phyloP scores from a whole-genome alignment of 805 yeast species.

The Soucietia sequanensis region DNA sequence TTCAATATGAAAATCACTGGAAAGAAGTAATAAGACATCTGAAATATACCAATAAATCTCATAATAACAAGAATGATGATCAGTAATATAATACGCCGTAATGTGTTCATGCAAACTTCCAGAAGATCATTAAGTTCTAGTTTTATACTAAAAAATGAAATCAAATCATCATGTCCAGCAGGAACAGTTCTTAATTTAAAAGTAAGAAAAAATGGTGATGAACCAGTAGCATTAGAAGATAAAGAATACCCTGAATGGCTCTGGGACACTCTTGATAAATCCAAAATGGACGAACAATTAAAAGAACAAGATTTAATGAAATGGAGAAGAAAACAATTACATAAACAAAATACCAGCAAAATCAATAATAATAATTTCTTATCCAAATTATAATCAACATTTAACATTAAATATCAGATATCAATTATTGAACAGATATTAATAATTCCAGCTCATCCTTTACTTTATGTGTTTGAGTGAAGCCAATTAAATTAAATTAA shows the following conservation, averaged over 20 bases:
- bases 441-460: too few species aligned
- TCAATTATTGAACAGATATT: too few species aligned
- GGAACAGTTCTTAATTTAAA: slow-evolving; percentile 75
- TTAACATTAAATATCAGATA: too few species aligned
- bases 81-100: too few species aligned
- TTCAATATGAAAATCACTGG: too few species aligned
- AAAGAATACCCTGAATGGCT: slow-evolving; percentile 92
- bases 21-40: too few species aligned
- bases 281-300: slow-evolving; percentile 54
- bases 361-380: slow-evolving; percentile 81
- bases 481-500: too few species aligned
- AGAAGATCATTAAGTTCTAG: not conserved
- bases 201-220: slow-evolving; percentile 76
- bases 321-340: slow-evolving; percentile 65
- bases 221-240: slow-evolving; percentile 85
- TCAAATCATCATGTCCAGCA: slow-evolving; percentile 47
- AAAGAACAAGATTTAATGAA: slow-evolving; percentile 60
- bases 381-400: slow-evolving; percentile 53
- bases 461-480: too few species aligned
- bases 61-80: too few species aligned
- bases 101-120: too few species aligned
- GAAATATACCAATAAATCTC: too few species aligned
- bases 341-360: slow-evolving; percentile 62
- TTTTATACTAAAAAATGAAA: not conserved
- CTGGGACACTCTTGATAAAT: slow-evolving; percentile 77